Conservation (phyloP, 345 rosid species). For the Rhodamnia rubescens region DNA sequence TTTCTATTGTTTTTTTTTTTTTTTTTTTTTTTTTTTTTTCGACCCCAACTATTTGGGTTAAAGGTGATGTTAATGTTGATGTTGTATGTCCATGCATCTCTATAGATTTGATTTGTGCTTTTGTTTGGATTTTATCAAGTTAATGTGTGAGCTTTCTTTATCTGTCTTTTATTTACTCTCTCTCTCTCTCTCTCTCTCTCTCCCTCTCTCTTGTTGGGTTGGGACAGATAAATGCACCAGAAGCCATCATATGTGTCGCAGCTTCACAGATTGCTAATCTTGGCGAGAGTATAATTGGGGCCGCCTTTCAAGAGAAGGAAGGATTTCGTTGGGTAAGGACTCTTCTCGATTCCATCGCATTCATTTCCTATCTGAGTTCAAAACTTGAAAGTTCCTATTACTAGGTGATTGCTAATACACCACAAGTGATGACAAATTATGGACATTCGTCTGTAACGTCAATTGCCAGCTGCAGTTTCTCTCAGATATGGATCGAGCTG, state of each 20-base stretch:
- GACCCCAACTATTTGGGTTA: no score
- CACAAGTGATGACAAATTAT: neutral
- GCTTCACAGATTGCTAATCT: constrained; percentile 93
- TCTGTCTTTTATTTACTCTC: neutral
- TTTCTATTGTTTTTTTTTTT: no score
- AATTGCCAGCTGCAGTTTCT: neutral
- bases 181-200: neutral
- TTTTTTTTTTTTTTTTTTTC: no score
- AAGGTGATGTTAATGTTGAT: no score
- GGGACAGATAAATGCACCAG: constrained; percentile 52
- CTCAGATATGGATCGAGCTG: neutral
- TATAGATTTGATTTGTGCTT: neutral
- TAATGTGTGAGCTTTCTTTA: neutral
- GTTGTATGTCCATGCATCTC: neutral
- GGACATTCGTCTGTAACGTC: neutral
- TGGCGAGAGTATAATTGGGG: constrained; percentile 93
- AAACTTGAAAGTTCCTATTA: neutral
- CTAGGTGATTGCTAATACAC: neutral
- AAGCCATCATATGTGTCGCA: constrained; percentile 65
- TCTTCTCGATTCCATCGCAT: neutral
- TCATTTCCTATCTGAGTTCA: neutral
- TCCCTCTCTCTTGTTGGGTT: neutral
- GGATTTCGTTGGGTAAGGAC: constrained; percentile 77
- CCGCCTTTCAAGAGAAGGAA: constrained; percentile 72
- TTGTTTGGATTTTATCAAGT: neutral